Evolutionary conservation across 1,284 basidiomycete genomes (phyloP).

Genomic region (Termitomyces sp.): DNA sequence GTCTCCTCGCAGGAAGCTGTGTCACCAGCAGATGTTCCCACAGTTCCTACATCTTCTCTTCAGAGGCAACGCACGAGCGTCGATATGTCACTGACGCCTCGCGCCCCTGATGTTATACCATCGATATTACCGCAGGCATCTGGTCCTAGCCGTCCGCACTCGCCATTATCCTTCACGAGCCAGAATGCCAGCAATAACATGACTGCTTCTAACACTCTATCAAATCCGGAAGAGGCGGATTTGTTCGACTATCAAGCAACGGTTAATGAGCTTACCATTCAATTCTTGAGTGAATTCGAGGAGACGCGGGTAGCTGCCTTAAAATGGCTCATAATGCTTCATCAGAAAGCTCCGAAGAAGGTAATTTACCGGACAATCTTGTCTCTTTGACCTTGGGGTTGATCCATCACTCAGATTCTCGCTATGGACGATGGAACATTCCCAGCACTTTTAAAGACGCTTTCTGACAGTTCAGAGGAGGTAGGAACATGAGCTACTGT

Average conservation of each 20-base stretch:
- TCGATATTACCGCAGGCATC: conserved; percentile 13
- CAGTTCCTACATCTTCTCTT: conserved; percentile 10
- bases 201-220: conserved; percentile 13
- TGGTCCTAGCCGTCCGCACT: conserved; percentile 48
- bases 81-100: conserved; percentile 24
- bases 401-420: conserved; percentile 58
- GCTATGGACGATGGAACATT: conserved; percentile 97
- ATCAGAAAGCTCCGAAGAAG: conserved; percentile 95
- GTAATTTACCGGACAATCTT: conserved; percentile 30
- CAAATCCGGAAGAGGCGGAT: conserved; percentile 56
- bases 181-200: conserved; percentile 29
- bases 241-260: conserved; percentile 90
- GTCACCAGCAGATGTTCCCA: conserved; percentile 28
- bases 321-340: conserved; percentile 98
- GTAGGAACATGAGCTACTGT: conserved; percentile 32
- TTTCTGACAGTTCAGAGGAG: conserved; percentile 96
- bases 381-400: background rate
- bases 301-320: conserved; percentile 94
- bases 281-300: conserved; percentile 94
- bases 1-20: conserved; percentile 37
- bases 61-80: conserved; percentile 26
- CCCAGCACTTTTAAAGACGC: conserved; percentile 89
- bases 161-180: conserved; percentile 44
- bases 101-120: conserved; percentile 19
- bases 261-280: conserved; percentile 88